A percentile compares a stretch with the other conserved stretches of the same genome.
Evolutionary conservation across 805 yeast species (phyloP).

Genomic region (Saccharomycopsis fermentans): DNA sequence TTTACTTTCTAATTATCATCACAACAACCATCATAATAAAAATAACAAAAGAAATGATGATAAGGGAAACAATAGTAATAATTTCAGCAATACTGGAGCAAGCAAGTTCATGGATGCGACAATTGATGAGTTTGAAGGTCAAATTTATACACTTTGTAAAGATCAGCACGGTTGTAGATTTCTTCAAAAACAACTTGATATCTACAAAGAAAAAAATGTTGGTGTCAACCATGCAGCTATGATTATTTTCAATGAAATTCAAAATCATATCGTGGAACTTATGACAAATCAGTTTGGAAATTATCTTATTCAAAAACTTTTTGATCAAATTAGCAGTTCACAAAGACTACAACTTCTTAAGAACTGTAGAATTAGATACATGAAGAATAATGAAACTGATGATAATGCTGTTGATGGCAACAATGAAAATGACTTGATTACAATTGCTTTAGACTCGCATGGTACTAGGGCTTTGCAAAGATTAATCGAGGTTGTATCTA

Average conservation of each 20-base stretch:
- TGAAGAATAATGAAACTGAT: neutral
- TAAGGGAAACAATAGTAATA: neutral
- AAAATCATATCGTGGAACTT: conserved; percentile 66
- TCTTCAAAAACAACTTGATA: conserved; percentile 76
- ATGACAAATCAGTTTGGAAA: conserved; percentile 98
- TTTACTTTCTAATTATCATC: neutral
- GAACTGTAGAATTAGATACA: conserved; percentile 34
- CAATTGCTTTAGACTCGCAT: conserved; percentile 85
- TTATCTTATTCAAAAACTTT: conserved; percentile 80
- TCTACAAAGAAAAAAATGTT: conserved; percentile 24
- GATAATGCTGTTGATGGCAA: neutral
- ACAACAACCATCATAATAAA: neutral
- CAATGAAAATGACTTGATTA: conserved; percentile 51
- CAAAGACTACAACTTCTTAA: conserved; percentile 63
- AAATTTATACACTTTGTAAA: conserved; percentile 71
- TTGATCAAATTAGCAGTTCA: conserved; percentile 61
- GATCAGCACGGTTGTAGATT: conserved; percentile 97
- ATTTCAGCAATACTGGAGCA: conserved; percentile 31
- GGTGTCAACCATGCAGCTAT: conserved; percentile 39
- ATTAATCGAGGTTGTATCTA: conserved; percentile 69
- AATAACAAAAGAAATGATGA: conserved; percentile 36
- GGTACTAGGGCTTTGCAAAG: conserved; percentile 95
- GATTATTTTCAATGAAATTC: conserved; percentile 72
- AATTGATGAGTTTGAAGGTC: conserved; percentile 59
- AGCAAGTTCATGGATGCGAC: conserved; percentile 54